Percentiles rank a stretch among this genome's conserved stretches.
Evolutionary conservation across 2,329 filamentous ascomycete species (phyloP).

Genomic region (Arthrobotrys musiformis): DNA sequence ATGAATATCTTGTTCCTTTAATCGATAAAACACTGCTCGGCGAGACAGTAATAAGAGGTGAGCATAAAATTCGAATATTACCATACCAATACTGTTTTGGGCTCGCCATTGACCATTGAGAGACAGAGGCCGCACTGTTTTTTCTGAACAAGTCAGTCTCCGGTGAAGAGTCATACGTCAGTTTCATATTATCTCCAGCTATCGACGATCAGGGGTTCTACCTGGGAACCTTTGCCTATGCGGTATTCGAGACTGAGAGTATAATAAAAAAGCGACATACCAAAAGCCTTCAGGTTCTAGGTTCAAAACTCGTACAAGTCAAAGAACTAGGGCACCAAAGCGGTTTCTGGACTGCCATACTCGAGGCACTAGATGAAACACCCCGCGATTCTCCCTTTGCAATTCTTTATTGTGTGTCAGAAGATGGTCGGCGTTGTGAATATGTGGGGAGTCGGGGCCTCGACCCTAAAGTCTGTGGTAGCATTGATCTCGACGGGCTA

Average conservation of each 20-base stretch:
- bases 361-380: conserved; percentile 58
- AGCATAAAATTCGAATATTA: neutral
- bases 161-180: conserved; percentile 58
- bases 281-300: conserved; percentile 56
- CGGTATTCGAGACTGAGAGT: conserved; percentile 56
- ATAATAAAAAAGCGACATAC: conserved; percentile 57
- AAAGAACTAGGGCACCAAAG: conserved; percentile 27
- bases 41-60: conserved; percentile 42
- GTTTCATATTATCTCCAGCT: conserved; percentile 58
- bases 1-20: conserved; percentile 39
- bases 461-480: conserved; percentile 33
- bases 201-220: conserved; percentile 53
- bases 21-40: conserved; percentile 47
- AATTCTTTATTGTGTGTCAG: conserved; percentile 54
- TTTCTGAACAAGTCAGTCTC: conserved; percentile 43
- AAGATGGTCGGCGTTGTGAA: conserved; percentile 34
- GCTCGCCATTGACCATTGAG: neutral
- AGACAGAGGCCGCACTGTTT: conserved; percentile 43
- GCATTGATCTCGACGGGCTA: conserved; percentile 27
- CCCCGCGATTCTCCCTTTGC: conserved; percentile 57
- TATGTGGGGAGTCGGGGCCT: conserved; percentile 45
- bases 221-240: conserved; percentile 56
- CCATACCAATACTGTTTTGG: neutral
- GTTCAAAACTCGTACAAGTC: conserved; percentile 44
- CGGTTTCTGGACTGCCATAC: conserved; percentile 56